Conservation (phyloP, 257 asterid species). For the Salvia rosmarinus region DNA sequence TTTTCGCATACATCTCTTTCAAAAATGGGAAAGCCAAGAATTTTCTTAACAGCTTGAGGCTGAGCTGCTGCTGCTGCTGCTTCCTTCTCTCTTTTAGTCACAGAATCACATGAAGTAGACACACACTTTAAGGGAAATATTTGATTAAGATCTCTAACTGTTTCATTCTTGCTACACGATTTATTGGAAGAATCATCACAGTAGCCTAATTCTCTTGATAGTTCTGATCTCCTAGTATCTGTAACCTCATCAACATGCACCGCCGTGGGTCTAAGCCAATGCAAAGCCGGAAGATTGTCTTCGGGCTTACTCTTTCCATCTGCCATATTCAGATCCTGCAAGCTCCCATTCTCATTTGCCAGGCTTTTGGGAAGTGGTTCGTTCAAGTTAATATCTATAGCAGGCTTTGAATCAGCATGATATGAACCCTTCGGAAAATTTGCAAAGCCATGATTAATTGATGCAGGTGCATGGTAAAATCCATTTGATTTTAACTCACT, state of each 20-base stretch:
- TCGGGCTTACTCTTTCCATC: slow-evolving; percentile 46
- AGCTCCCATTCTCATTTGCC: slow-evolving; percentile 43
- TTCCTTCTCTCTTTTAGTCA: slow-evolving; percentile 37
- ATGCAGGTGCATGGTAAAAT: slow-evolving; percentile 54
- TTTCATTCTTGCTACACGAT: slow-evolving; percentile 35
- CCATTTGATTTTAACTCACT: slow-evolving; percentile 49
- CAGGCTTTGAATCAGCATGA: slow-evolving; percentile 46
- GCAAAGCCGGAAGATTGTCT: slow-evolving; percentile 49
- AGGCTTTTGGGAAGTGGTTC: slow-evolving; percentile 46
- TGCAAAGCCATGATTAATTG: slow-evolving; percentile 45
- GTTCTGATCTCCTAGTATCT: slow-evolving; percentile 36
- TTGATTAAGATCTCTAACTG: slow-evolving; percentile 53
- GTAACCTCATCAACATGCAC: slow-evolving; percentile 37
- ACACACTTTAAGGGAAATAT: slow-evolving; percentile 31
- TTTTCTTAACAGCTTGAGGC: slow-evolving; percentile 44
- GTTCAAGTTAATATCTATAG: slow-evolving; percentile 71
- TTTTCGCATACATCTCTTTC: slow-evolving; percentile 43
- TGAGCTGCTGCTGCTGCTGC: slow-evolving; percentile 32
- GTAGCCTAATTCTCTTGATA: slow-evolving; percentile 34
- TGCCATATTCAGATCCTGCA: slow-evolving; percentile 47
- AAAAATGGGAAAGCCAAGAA: slow-evolving; percentile 75
- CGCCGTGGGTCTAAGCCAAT: slow-evolving; percentile 75
- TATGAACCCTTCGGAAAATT: slow-evolving; percentile 34
- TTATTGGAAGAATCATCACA: slow-evolving; percentile 42
- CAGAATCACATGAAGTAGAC: slow-evolving; percentile 36